Evolutionary conservation across 2,329 filamentous ascomycete species (phyloP).

Genomic region (Pseudodiploospora longispora): DNA sequence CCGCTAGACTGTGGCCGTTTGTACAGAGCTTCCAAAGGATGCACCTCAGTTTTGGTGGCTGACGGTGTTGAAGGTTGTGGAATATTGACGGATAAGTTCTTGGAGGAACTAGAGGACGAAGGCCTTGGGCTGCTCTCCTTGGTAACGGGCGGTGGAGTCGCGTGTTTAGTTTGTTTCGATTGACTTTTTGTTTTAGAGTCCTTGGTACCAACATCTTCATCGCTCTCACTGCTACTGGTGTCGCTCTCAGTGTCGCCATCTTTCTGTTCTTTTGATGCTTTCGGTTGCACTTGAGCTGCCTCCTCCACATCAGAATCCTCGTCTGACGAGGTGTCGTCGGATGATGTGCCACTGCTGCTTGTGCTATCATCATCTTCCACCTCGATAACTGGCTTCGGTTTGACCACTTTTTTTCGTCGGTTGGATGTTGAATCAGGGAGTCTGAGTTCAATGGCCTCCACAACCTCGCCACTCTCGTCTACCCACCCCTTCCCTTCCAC

Average conservation of each 20-base stretch:
- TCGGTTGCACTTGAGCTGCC: constrained; percentile 9
- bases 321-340: constrained; percentile 22
- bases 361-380: constrained; percentile 26
- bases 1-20: constrained; percentile 55
- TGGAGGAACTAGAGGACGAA: constrained; percentile 42
- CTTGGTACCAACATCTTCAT: constrained; percentile 6
- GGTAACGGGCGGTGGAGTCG: constrained; percentile 15
- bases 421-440: constrained; percentile 12
- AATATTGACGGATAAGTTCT: constrained; percentile 48
- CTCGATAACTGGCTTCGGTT: constrained; percentile 12
- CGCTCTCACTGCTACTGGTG: constrained; percentile 7
- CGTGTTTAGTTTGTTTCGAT: constrained; percentile 8
- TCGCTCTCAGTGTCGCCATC: constrained; percentile 12
- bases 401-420: constrained; percentile 14
- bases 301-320: constrained; percentile 23
- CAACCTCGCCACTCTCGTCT: constrained; percentile 65
- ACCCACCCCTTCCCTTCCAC: constrained; percentile 86
- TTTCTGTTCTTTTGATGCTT: constrained; percentile 11
- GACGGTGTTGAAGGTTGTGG: constrained; percentile 37
- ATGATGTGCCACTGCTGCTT: constrained; percentile 31
- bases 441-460: constrained; percentile 47
- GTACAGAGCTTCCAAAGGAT: constrained; percentile 88
- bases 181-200: constrained; percentile 3
- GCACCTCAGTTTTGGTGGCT: constrained; percentile 43
- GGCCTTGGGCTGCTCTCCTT: constrained; percentile 30